Conservation (phyloP, 2,329 filamentous ascomycete species). For the Fusarium floridanum region DNA sequence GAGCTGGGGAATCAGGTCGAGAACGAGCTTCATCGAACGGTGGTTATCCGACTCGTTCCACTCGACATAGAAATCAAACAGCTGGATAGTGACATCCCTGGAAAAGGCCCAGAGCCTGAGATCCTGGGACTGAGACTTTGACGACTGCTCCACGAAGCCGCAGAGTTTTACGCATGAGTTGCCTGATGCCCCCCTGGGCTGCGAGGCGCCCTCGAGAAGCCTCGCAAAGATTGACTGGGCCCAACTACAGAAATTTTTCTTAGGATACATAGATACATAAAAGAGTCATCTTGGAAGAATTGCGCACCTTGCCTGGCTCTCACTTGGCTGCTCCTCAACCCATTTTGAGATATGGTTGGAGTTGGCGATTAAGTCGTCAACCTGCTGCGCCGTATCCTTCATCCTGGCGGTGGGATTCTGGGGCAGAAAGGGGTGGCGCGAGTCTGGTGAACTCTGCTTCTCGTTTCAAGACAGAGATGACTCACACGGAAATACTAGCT, state of each 20-base stretch:
- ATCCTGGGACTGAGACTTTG: conserved; percentile 59
- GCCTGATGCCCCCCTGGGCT: conserved; percentile 67
- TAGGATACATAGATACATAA: conserved; percentile 41
- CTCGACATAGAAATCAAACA: conserved; percentile 74
- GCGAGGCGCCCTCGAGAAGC: conserved; percentile 63
- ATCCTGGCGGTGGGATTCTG: conserved; percentile 29
- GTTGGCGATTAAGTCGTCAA: conserved; percentile 52
- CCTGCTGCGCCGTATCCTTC: conserved; percentile 44
- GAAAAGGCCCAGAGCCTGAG: conserved; percentile 66
- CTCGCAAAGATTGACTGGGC: conserved; percentile 60
- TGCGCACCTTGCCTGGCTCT: conserved; percentile 54
- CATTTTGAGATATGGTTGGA: conserved; percentile 56
- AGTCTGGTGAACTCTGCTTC: conserved; percentile 5
- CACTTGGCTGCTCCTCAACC: conserved; percentile 56
- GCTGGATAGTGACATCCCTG: conserved; percentile 58
- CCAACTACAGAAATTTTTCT: conserved; percentile 37
- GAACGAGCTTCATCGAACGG: conserved; percentile 71
- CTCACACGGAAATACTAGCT: not conserved
- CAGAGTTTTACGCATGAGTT: conserved; percentile 70
- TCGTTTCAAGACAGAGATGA: not conserved
- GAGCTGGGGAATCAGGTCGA: conserved; percentile 68
- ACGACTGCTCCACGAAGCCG: conserved; percentile 71
- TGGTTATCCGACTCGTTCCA: conserved; percentile 77
- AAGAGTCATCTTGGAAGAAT: conserved; percentile 14
- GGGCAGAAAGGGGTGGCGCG: not conserved